Evolutionary conservation across 2,329 filamentous ascomycete species (phyloP), one percentile per base, ranked within the genome.

Genomic region (Trichoderma sp.): DNA sequence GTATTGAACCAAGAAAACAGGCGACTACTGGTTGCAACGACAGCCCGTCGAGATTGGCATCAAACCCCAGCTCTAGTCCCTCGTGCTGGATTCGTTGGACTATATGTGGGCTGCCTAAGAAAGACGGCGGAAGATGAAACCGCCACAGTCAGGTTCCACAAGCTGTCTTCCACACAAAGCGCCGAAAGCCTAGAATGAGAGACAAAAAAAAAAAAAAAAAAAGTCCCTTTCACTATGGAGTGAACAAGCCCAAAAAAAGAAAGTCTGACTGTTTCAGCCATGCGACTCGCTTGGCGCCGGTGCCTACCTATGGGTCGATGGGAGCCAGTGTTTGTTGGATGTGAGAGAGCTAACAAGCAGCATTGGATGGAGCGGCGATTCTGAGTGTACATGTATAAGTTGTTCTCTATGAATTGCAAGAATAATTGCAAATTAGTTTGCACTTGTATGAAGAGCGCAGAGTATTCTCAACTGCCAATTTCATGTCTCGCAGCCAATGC

Each of bases 141-240:
- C 51, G 51, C 61, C 37, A 65, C 61, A 37, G 37, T 52, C n/a
- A 30, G 61, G 61, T 65, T 56, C 61, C 61, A 65, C 61, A 56
- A 32, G 21, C 51, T 55, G 46, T 26, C 51, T 28, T 46, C 26
- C 55, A 46, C 26, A 32, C 26, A 56, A 56, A 18, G 16, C 18
- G 32, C 4, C 61, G 16, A 56, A 55, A 34, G 8, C 18, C 30
- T 24, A 24, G 8, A 34, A 11, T 5, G 32, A 14, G 32, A 34
- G 32, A n/a, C n/a, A n/a, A n/a, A 2, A 16, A 30, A 21, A 28
- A n/a, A n/a, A 14, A 39, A 13, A 55, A 21, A 54, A 55, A 16
- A 46, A 21, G 43, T n/a, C 10, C 32, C 26, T 37, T 6, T 49
- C 8, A 5, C 11, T 5, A 46, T 46, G 39, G 16, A 43, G 16